These are phyloP conservation scores for Tetrahymena elliotti DNA, from an alignment of 73 alveolate genomes.

Conservation along the genomic window DNA sequence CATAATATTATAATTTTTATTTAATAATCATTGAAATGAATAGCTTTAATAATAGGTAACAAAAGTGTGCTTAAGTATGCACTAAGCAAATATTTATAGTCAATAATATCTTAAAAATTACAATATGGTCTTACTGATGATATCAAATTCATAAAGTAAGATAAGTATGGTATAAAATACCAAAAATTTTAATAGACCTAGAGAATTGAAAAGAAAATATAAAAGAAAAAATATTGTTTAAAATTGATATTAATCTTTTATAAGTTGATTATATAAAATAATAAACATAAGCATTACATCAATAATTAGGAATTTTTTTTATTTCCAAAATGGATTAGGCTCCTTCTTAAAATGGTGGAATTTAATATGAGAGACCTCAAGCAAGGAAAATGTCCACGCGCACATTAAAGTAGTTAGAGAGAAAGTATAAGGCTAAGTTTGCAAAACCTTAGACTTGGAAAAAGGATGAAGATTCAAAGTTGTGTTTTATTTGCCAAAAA, in stretches of 20 bases:
- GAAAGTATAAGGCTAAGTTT: not conserved
- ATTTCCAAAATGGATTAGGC: not conserved
- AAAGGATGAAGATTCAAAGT: constrained; percentile 6
- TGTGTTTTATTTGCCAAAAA: constrained; percentile 25
- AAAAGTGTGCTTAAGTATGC: too few relatives aligned
- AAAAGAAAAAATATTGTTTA: not conserved
- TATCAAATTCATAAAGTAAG: not conserved
- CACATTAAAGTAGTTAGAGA: not conserved
- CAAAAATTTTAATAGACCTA: not conserved
- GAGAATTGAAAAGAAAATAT: not conserved
- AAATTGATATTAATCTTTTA: not conserved
- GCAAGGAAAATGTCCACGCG: not conserved
- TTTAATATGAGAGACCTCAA: not conserved
- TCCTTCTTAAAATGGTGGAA: not conserved
- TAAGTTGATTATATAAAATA: not conserved
- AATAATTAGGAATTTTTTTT: not conserved
- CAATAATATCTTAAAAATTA: too few relatives aligned
- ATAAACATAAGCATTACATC: not conserved
- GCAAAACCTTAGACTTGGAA: not conserved
- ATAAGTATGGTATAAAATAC: not conserved
- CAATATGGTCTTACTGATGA: not conserved
- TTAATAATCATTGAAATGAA: too few relatives aligned
- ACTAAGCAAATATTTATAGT: too few relatives aligned
- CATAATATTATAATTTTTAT: too few relatives aligned
- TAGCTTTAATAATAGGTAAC: too few relatives aligned